Evolutionary conservation across 225 moss, liverwort and hornwort genomes (phyloP), one percentile per base, ranked within the genome.

Genomic region (Bryoerythrophyllum caledonicum): DNA sequence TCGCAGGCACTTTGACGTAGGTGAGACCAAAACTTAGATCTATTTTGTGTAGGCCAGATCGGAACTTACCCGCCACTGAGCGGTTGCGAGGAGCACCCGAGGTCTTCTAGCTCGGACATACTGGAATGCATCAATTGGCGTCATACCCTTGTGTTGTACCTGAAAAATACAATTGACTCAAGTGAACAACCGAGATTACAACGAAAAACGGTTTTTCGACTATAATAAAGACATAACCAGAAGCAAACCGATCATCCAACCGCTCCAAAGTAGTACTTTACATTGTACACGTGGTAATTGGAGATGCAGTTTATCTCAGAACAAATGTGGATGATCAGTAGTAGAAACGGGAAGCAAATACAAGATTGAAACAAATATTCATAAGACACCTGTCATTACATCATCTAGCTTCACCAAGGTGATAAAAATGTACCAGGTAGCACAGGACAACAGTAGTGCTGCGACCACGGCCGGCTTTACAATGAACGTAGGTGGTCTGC

Each of bases 361-460:
- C 17, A 17, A 49, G 6, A 49, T 17, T 49, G 48, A 19, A 49
- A 49, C 1, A 7, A 17, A 6, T 7, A 1, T 5, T 17, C 1
- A 6, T 32, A 72, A 66, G 59, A 25, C 26, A 56, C 19, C 10
- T 34, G 14, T 17, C 23, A 38, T 11, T 13, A 64, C 4, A 53
- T 34, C 27, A 72, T 28, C 24, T n/a, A 46, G 23, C 61, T 67
- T 17, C 32, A 75, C 57, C 12, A 60, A 76, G 52, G 70, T 64
- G 27, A 69, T 59, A 16, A 61, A 76, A 35, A 43, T 66, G 56
- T 83, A 96, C 96, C 88, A 96, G 76, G 68, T 96, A 96, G 79
- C 96, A 96, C 34, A 96, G 83, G 75, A 96, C 94, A 56, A 96
- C 94, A 10, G 96, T 96, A 60, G 96, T 96, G 79, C 96, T 96